These are phyloP conservation scores for Coemansia erecta DNA, from an alignment of 192 early-diverging fungal species.

Conservation along the genomic window DNA sequence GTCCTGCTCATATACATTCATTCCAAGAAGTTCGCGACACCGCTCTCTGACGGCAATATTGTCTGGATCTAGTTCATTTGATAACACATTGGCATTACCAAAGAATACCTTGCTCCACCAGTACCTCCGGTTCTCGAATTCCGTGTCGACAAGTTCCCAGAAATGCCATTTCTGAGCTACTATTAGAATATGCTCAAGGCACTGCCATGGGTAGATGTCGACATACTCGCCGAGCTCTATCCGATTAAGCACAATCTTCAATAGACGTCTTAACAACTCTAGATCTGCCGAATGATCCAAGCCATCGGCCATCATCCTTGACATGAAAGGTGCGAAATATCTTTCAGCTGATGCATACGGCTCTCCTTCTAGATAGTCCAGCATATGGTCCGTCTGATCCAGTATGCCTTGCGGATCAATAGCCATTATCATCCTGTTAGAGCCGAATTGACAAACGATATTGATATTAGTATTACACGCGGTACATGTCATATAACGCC, in stretches of 20 bases:
- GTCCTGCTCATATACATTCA: too few relatives aligned
- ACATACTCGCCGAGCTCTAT: slow-evolving; percentile 31
- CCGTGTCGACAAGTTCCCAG: slow-evolving; percentile 6
- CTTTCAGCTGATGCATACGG: slow-evolving; percentile 20
- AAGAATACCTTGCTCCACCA: slow-evolving; percentile 24
- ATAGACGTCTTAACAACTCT: background rate
- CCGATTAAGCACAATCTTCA: slow-evolving; percentile 19
- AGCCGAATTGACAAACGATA: background rate
- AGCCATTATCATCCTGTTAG: slow-evolving; percentile 32
- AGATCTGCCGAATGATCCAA: background rate
- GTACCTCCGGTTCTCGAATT: slow-evolving; percentile 14
- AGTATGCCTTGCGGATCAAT: slow-evolving; percentile 6
- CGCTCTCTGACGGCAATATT: background rate
- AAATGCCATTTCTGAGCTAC: background rate
- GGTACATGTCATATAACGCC: background rate
- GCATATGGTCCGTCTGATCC: slow-evolving; percentile 13
- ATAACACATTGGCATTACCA: background rate
- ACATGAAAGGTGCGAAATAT: slow-evolving; percentile 17
- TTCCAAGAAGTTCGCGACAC: background rate
- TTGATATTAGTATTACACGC: background rate
- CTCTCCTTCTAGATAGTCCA: slow-evolving; percentile 42
- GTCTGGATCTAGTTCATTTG: background rate
- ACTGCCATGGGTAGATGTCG: slow-evolving; percentile 22
- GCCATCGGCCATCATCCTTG: background rate
- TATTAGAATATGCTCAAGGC: slow-evolving; percentile 9